Evolutionary conservation across 148 eudicot genomes (phyloP).

Genomic region (Talinum fruticosum): DNA sequence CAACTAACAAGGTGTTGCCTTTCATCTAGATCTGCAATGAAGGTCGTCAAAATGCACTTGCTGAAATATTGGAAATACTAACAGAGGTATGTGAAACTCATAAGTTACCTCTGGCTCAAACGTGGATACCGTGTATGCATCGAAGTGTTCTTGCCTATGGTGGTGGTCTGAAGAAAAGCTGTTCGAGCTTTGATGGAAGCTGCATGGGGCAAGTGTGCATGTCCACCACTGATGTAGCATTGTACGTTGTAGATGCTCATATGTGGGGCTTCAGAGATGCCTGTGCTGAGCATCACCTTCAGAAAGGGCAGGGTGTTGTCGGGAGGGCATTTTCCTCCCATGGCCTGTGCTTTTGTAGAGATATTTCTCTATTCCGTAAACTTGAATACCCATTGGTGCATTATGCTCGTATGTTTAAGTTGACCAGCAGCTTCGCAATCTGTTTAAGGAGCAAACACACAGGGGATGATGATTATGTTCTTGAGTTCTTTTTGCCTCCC

Average conservation of each 20-base stretch:
- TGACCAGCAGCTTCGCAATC: slow-evolving; percentile 71
- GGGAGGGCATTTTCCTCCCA: slow-evolving; percentile 75
- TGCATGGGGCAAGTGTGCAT: slow-evolving; percentile 93
- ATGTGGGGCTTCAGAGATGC: slow-evolving; percentile 97
- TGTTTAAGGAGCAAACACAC: slow-evolving; percentile 78
- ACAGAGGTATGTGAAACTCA: slow-evolving; percentile 82
- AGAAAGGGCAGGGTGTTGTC: slow-evolving; percentile 90
- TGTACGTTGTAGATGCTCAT: slow-evolving; percentile 80
- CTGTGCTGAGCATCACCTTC: slow-evolving; percentile 92
- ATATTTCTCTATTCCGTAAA: slow-evolving; percentile 69
- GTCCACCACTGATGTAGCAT: slow-evolving; percentile 92
- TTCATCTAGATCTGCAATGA: slow-evolving; percentile 73
- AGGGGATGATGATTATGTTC: slow-evolving; percentile 77
- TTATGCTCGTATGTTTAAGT: slow-evolving; percentile 87
- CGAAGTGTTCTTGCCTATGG: slow-evolving; percentile 77
- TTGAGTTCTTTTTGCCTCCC: slow-evolving; percentile 85
- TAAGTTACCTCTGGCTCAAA: slow-evolving; percentile 89
- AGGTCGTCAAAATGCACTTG: slow-evolving; percentile 86
- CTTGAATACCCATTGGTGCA: slow-evolving; percentile 87
- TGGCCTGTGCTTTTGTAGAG: slow-evolving; percentile 64
- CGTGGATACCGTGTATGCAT: slow-evolving; percentile 95
- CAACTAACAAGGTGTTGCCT: slow-evolving; percentile 19
- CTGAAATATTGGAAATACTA: slow-evolving; percentile 80
- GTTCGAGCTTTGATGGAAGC: slow-evolving; percentile 89
- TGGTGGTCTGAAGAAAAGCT: slow-evolving; percentile 77